Conservation (phyloP, 352 stramenopile species). For the Phytophthora ohioensis region DNA sequence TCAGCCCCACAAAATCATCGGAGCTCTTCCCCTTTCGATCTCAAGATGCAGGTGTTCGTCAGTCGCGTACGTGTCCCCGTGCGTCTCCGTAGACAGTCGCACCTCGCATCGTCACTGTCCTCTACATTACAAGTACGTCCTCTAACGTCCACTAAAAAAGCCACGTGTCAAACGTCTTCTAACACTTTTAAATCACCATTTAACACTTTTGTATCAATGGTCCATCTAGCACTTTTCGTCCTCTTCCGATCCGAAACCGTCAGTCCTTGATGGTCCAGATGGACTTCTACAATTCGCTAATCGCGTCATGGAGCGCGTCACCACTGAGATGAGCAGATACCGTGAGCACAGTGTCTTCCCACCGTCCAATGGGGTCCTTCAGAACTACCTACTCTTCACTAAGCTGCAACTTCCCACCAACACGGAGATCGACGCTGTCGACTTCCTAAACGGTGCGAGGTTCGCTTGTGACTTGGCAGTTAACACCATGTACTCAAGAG, state of each 20-base stretch:
- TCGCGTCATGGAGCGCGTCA: conserved; percentile 30
- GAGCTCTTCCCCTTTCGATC: neutral
- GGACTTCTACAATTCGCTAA: conserved; percentile 43
- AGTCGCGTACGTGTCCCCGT: conserved; percentile 4
- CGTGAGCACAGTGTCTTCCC: conserved; percentile 48
- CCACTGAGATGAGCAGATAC: conserved; percentile 38
- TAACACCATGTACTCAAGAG: conserved; percentile 64
- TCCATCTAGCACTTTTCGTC: conserved; percentile 35
- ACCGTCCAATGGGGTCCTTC: conserved; percentile 37
- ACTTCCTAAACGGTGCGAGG: conserved; percentile 60
- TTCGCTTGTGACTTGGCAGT: conserved; percentile 60
- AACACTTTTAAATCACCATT: neutral
- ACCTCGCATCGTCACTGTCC: conserved; percentile 2
- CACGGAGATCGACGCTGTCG: conserved; percentile 57
- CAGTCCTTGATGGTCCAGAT: conserved; percentile 37
- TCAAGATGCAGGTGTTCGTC: conserved; percentile 23
- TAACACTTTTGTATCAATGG: neutral
- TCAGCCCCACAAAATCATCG: conserved; percentile 15
- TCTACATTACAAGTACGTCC: conserved; percentile 24
- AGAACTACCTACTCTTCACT: conserved; percentile 53
- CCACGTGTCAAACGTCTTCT: neutral
- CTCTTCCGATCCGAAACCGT: conserved; percentile 30
- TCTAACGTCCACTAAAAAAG: neutral
- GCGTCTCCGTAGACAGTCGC: conserved; percentile 5
- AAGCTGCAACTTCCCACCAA: conserved; percentile 59